Conservation (phyloP, 306 rosid genomes). For the Sechiopsis laciniata region DNA sequence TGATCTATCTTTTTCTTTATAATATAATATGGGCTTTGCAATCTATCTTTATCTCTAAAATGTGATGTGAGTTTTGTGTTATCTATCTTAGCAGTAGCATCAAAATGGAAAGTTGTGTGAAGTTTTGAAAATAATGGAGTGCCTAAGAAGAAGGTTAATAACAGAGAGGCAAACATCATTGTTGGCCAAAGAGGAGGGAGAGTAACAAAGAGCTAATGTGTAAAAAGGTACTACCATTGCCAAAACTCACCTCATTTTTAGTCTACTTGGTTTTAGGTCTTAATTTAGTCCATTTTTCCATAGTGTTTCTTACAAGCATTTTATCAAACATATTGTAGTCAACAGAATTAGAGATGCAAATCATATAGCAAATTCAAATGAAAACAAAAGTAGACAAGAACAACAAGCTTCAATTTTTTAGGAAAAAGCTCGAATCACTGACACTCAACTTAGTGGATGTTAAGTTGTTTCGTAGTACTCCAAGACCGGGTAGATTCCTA, state of each 20-base stretch:
- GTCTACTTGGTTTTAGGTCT: no score
- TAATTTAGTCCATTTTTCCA: no score
- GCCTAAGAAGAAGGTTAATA: conserved; percentile 76
- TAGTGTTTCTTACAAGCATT: conserved; percentile 14
- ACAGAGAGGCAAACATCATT: conserved; percentile 87
- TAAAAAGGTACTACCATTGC: no score
- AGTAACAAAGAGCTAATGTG: conserved; percentile 49
- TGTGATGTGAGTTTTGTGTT: conserved; percentile 1
- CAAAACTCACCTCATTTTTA: no score
- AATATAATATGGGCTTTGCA: no score
- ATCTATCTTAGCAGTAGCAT: conserved; percentile 30
- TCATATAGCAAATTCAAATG: conserved; percentile 49
- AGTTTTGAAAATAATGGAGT: conserved; percentile 53
- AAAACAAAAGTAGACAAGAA: conserved; percentile 65
- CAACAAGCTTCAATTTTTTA: conserved; percentile 52
- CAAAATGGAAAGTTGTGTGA: conserved; percentile 48
- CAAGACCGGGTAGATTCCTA: no score
- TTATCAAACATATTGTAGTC: conserved; percentile 35
- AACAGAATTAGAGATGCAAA: conserved; percentile 50
- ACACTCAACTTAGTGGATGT: no score
- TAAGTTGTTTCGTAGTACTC: no score
- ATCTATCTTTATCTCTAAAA: no score
- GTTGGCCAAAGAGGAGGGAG: conserved; percentile 53
- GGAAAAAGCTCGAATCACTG: conserved; percentile 53
- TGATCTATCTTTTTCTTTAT: no score